These are phyloP conservation scores for Neofusicoccum cordaticola DNA, from an alignment of 2,329 filamentous ascomycete species.

Conservation along the genomic window DNA sequence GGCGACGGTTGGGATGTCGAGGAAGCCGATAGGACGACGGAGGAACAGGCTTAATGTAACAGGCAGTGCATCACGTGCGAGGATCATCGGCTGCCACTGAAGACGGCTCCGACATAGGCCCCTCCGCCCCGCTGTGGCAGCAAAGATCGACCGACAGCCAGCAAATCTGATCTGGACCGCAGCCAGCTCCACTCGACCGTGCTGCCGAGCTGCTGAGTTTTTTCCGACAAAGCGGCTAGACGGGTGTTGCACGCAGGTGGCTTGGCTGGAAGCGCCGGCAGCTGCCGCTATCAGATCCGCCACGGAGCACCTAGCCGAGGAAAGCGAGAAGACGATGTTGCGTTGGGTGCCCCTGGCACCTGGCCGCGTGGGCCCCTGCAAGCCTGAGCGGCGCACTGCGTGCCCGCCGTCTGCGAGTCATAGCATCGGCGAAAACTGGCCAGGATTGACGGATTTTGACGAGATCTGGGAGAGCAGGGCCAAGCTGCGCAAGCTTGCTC, in stretches of 20 bases:
- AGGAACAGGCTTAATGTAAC: background rate
- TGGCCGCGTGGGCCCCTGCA: background rate
- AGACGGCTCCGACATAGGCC: background rate
- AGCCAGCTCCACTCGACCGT: background rate
- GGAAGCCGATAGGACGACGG: background rate
- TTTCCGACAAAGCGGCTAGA: background rate
- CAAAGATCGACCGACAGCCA: background rate
- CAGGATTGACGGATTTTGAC: background rate
- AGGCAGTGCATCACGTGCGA: background rate
- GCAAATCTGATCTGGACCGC: background rate
- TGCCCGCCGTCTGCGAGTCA: background rate
- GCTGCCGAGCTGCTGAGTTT: background rate
- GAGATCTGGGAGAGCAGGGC: background rate
- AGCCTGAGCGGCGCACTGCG: background rate
- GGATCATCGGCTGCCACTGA: background rate
- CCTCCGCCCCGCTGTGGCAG: background rate
- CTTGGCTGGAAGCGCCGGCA: no score
- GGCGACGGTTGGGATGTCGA: constrained; percentile 19
- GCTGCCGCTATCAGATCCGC: constrained; percentile 10
- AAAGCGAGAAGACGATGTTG: no score
- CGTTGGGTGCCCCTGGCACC: no score
- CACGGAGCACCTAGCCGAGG: background rate
- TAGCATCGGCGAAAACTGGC: no score
- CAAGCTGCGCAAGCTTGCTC: background rate
- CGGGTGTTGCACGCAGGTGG: background rate